Base-by-base conservation (phyloP, 23 red algal species). In the Gracilariopsis chorda region DNA sequence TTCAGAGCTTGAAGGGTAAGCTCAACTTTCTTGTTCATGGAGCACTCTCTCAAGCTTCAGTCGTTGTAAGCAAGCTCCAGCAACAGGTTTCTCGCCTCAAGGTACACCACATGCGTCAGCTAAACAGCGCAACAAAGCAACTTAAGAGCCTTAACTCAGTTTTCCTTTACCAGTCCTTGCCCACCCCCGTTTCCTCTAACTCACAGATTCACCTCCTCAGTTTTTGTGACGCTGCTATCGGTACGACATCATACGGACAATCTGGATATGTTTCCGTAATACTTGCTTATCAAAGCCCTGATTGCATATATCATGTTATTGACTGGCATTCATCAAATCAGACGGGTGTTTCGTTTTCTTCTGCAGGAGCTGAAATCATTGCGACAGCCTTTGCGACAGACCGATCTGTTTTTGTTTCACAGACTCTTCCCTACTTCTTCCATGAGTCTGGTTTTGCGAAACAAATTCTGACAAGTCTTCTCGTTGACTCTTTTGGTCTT, bases 1-100 rank as follows among this genome's bases (percentile, higher is more conserved):
- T 68, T 27, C 52, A 55, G 8, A 52, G 45, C 2, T 21, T 88
- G 2, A 53, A 62, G 4, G 83, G 46, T 6, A 48, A 29, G 11
- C 62, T 88, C 30, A 42, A 88, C 30, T 77, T 74, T 32, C 47
- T 88, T 7, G 67, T 62, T 0, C 65, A 88, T 46, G 83, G 40
- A 13, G 3, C 75, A 16, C 46, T 77, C 8, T 45, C 67, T 1
- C 83, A 88, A 36, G 83, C 67, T 68, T 47, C 82, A 2, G 51
- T 77, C 34, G 29, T 33, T 32, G 63, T 65, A 29, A 88, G 62
- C 34, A 34, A 88, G 33, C 11, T 88, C 11, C 46, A 88, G 40
- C 47, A 88, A 33, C 39, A 36, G 10, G 33, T 70, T 37, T 19
- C 13, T 14, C 27, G 45, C 19, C 2, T 88, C 17, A 2, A 34